A percentile compares a stretch with the other conserved stretches of the same genome.
Conservation (phyloP, 192 early-diverging fungal species). For the Martensiomyces pterosporus region DNA sequence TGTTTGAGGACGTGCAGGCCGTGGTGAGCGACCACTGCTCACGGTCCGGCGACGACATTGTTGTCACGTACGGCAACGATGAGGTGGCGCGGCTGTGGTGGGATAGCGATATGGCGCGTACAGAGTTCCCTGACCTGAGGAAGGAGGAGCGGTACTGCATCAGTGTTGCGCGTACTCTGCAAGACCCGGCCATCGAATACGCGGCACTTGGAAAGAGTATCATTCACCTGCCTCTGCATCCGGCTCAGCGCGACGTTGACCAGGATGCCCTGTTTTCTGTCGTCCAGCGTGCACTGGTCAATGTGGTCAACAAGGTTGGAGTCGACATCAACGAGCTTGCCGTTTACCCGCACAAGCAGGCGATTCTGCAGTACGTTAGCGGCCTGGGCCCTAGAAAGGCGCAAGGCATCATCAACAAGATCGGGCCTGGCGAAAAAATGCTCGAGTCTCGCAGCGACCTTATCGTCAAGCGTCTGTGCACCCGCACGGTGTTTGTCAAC, state of each 20-base stretch:
- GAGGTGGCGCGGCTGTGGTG: constrained; percentile 84
- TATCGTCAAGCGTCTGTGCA: constrained; percentile 59
- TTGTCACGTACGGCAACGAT: constrained; percentile 78
- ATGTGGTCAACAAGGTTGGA: constrained; percentile 77
- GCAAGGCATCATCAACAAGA: constrained; percentile 61
- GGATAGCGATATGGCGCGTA: constrained; percentile 64
- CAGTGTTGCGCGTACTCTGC: constrained; percentile 73
- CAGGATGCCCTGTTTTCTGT: constrained; percentile 61
- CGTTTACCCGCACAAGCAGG: constrained; percentile 58
- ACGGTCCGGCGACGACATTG: constrained; percentile 49
- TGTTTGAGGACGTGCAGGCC: constrained; percentile 65
- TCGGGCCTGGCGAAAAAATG: constrained; percentile 6
- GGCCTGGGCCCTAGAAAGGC: constrained; percentile 95
- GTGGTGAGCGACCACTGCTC: constrained; percentile 50
- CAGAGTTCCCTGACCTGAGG: constrained; percentile 66
- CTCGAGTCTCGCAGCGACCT: constrained; percentile 71
- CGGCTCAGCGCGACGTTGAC: constrained; percentile 65
- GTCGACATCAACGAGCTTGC: constrained; percentile 87
- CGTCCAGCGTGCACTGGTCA: constrained; percentile 83
- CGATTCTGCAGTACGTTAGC: constrained; percentile 82
- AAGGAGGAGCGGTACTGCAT: constrained; percentile 83
- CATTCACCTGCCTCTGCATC: constrained; percentile 68
- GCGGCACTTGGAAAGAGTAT: constrained; percentile 63
- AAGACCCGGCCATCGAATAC: constrained; percentile 79
- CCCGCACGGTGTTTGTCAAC: constrained; percentile 84